phyloP scores from a whole-genome alignment of 2,329 filamentous ascomycete genomes.

The Aureobasidium lini region DNA sequence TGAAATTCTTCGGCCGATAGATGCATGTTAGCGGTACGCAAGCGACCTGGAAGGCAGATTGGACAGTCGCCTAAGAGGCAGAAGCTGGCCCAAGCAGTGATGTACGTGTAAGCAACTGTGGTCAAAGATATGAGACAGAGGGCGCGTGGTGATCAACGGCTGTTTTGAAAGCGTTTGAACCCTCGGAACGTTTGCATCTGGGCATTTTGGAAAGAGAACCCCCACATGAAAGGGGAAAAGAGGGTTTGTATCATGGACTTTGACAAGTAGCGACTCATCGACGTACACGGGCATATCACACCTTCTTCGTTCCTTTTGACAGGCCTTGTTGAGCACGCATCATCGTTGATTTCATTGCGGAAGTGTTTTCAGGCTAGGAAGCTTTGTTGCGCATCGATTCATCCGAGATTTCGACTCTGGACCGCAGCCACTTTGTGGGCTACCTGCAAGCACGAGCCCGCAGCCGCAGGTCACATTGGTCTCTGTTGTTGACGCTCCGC shows the following conservation, averaged over 20 bases:
- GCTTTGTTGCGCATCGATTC: background rate
- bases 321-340: background rate
- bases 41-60: background rate
- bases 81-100: background rate
- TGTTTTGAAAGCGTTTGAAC: background rate
- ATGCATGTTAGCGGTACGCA: background rate
- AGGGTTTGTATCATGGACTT: background rate
- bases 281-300: background rate
- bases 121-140: background rate
- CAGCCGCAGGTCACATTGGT: background rate
- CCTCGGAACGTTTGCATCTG: background rate
- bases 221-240: conserved; percentile 8
- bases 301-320: background rate
- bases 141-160: background rate
- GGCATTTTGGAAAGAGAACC: background rate
- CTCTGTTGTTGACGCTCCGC: conserved; percentile 3
- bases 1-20: background rate
- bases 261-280: background rate
- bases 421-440: background rate
- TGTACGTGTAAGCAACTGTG: background rate
- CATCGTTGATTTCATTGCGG: background rate
- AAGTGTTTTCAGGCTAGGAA: background rate
- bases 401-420: conserved; percentile 11
- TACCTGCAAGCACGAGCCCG: conserved; percentile 1
- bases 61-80: background rate